Conservation (phyloP, 257 asterid species). For the Plantago major region DNA sequence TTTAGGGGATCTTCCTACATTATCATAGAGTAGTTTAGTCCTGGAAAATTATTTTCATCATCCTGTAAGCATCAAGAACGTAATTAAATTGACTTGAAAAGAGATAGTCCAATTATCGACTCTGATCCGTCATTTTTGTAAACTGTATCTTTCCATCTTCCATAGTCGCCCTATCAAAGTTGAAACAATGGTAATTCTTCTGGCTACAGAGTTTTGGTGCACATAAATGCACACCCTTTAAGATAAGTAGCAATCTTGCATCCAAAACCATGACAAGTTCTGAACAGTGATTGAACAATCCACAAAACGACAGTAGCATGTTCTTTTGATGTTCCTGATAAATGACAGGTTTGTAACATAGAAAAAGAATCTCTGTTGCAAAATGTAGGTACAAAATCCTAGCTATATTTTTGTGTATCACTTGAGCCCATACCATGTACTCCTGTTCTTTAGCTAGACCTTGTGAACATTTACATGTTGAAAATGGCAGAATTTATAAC, state of each 20-base stretch:
- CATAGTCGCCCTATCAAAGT: too few species aligned
- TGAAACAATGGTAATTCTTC: too few species aligned
- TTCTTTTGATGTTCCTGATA: constrained; percentile 14
- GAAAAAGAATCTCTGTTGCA: constrained; percentile 23
- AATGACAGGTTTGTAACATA: constrained; percentile 17
- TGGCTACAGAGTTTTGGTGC: too few species aligned
- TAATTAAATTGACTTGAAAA: too few species aligned
- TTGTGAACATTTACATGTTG: constrained; percentile 41
- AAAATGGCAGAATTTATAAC: constrained; percentile 44
- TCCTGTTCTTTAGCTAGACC: constrained; percentile 23
- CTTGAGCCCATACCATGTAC: constrained; percentile 46
- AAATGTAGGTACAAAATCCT: constrained; percentile 31
- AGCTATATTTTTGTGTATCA: constrained; percentile 23
- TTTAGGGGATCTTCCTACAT: too few species aligned
- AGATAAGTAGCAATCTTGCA: neutral
- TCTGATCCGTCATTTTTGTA: too few species aligned
- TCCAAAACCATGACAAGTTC: neutral
- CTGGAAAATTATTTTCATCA: too few species aligned
- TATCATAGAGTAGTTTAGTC: too few species aligned
- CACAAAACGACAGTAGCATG: constrained; percentile 17
- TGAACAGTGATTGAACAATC: neutral
- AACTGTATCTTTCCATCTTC: too few species aligned
- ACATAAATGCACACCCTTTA: too few species aligned
- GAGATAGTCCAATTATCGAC: too few species aligned
- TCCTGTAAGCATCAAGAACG: too few species aligned